Percentiles rank a stretch among this genome's conserved stretches.
Evolutionary conservation across 2,329 filamentous ascomycete genomes (phyloP).

Genomic region (Annulohypoxylon truncatum): DNA sequence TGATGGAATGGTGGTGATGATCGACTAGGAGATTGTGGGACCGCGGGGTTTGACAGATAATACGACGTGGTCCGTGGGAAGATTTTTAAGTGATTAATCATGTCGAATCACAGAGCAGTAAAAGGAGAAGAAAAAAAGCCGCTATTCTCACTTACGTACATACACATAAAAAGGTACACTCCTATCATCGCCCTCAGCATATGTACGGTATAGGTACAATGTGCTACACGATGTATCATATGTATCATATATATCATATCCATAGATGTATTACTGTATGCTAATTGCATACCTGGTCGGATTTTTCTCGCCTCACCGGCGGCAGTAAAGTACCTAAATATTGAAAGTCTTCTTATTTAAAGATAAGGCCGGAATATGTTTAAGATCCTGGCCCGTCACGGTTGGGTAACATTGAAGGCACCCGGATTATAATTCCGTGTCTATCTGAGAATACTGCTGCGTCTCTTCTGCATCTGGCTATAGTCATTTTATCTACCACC

Average conservation of each 20-base stretch:
- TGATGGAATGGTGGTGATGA: slow-evolving; percentile 22
- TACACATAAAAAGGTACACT: neutral
- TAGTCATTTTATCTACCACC: slow-evolving; percentile 31
- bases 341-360: slow-evolving; percentile 10
- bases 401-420: slow-evolving; percentile 35
- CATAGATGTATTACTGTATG: slow-evolving; percentile 32
- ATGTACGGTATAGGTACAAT: neutral
- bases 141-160: slow-evolving; percentile 6
- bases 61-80: slow-evolving; percentile 35
- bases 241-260: slow-evolving; percentile 2
- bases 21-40: slow-evolving; percentile 34
- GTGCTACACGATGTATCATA: neutral
- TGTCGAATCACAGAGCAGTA: neutral
- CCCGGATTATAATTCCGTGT: slow-evolving; percentile 33
- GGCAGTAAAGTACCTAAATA: slow-evolving; percentile 2
- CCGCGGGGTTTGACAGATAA: slow-evolving; percentile 37
- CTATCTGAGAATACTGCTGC: slow-evolving; percentile 29
- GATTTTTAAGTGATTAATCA: slow-evolving; percentile 26
- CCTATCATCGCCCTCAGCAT: neutral
- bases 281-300: slow-evolving; percentile 8
- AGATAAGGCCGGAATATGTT: slow-evolving; percentile 33
- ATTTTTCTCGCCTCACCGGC: slow-evolving; percentile 3
- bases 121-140: slow-evolving; percentile 5
- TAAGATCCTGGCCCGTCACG: slow-evolving; percentile 20
- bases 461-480: slow-evolving; percentile 18